Conservation (phyloP, 306 rosid species). For the Argentina anserina region DNA sequence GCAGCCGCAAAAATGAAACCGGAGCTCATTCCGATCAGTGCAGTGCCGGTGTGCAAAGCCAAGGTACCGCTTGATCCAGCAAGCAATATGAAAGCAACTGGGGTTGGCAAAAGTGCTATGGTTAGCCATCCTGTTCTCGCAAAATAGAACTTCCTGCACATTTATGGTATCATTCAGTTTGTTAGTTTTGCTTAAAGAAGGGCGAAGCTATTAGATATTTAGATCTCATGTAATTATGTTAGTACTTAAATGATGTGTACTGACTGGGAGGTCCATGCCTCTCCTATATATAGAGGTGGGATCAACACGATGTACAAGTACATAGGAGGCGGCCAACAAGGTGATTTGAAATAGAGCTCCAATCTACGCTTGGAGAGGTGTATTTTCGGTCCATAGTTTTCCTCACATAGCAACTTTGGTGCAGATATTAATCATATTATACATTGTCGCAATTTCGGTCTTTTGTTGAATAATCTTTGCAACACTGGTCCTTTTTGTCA, state of each 20-base stretch:
- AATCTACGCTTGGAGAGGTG: too few species aligned
- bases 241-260: background rate
- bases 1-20: slow-evolving; percentile 98
- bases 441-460: background rate
- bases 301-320: too few species aligned
- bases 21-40: slow-evolving; percentile 78
- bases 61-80: slow-evolving; percentile 45
- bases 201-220: background rate
- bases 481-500: background rate
- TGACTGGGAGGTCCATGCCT: background rate
- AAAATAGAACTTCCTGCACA: slow-evolving; percentile 75
- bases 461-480: background rate
- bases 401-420: background rate
- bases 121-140: slow-evolving; percentile 96
- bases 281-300: background rate
- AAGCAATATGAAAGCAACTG: slow-evolving; percentile 70
- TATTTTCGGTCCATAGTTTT: too few species aligned
- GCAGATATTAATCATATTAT: background rate
- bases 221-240: background rate
- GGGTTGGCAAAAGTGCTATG: slow-evolving; percentile 81
- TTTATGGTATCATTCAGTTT: background rate
- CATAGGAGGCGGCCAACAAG: too few species aligned
- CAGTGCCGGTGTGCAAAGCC: slow-evolving; percentile 60
- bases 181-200: background rate
- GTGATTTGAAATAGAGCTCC: too few species aligned